These are phyloP conservation scores for Trypanosomatidae sp. DNA, from an alignment of 208 protist species.

Conservation along the genomic window DNA sequence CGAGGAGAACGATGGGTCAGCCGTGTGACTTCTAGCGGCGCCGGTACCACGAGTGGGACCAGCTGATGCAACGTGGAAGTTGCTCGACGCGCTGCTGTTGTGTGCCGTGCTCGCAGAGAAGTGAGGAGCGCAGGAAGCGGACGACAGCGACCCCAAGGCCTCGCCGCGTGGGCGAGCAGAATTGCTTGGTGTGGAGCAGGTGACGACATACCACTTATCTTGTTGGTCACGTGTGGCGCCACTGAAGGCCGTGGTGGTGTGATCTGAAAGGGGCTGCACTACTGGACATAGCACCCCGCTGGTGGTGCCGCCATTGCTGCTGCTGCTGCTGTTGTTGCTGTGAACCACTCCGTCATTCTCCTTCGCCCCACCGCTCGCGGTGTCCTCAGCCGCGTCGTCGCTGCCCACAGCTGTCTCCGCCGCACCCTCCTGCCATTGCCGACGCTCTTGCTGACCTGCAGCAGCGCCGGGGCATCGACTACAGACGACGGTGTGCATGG, in stretches of 20 bases:
- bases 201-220: neutral
- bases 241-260: no score
- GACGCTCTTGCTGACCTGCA: neutral
- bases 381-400: neutral
- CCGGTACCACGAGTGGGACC: neutral
- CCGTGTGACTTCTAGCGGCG: neutral
- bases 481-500: neutral
- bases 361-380: neutral
- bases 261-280: neutral
- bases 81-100: conserved; percentile 22
- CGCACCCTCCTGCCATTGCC: neutral
- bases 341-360: neutral
- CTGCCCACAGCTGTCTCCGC: neutral
- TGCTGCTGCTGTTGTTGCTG: neutral
- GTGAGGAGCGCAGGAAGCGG: conserved; percentile 13
- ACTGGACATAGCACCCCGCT: neutral
- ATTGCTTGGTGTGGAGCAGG: neutral
- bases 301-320: neutral
- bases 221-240: neutral
- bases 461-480: neutral
- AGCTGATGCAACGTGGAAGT: conserved; percentile 6
- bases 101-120: neutral
- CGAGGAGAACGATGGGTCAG: neutral
- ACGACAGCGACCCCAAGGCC: neutral
- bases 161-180: neutral